Evolutionary conservation across 2,329 filamentous ascomycete species (phyloP), one percentile per base, ranked within the genome.

Genomic region (Neurospora crassa): DNA sequence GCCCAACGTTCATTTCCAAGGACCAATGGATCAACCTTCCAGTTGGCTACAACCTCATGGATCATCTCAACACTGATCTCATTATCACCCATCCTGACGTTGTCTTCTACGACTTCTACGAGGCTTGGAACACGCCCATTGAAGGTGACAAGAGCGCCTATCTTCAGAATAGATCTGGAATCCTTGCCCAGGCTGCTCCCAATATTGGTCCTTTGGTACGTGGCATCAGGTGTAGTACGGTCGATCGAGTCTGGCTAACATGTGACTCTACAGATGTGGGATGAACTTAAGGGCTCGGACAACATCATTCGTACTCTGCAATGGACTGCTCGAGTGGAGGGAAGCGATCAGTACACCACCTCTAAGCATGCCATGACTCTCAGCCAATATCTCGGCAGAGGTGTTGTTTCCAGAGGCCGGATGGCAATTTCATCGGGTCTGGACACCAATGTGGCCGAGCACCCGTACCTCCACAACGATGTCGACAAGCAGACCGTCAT

Each of bases 91-190:
- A 85, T 71, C 83, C 83, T 1, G 77, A 82, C 41, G 83, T 84
- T 4, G 79, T 83, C 14, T 88, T 88, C 78, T 92, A 92, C 76
- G 86, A 91, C 81, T 91, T 90, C 76, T 90, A 89, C 76, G 83
- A 81, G 72, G 89, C 89, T 2, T 92, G 84, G 73, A 79, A 86
- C 75, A 80, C 80, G 42, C 85, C 85, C 0, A 84, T 81, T 70
- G 75, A 73, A 11, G 77, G 77, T 6, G 86, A 88, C 76, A 79
- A 79, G 72, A 72, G 77, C 14, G 72, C 77, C n/a, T 88, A 88
- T 73, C 79, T 87, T 67, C 68, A 80, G 70, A 79, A 81, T 72
- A 83, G 87, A 69, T 84, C 85, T 34, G 89, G 89, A 29, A 88
- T 90, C 68, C 83, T 91, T 12, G 84, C 89, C 0, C 88, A 90